Evolutionary conservation across 1,139 yeast species (phyloP).

Genomic region (Magnusiomyces magnusii): DNA sequence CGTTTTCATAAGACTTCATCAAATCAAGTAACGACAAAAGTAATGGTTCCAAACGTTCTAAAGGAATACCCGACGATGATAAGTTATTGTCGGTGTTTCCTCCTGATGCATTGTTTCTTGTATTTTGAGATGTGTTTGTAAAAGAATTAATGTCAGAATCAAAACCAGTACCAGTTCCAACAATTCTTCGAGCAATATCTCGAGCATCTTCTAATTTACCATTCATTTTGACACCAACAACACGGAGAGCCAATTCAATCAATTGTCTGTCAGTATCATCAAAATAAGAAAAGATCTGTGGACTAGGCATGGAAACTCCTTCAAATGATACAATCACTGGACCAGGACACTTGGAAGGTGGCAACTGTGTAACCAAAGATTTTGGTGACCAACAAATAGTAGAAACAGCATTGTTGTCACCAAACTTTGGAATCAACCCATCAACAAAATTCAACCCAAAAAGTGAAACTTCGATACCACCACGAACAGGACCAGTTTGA

Average conservation of each 20-base stretch:
- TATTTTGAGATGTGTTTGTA: not conserved
- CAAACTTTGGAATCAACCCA: slow-evolving; percentile 75
- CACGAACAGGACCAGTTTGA: slow-evolving; percentile 85
- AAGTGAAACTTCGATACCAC: slow-evolving; percentile 86
- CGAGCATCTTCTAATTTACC: slow-evolving; percentile 87
- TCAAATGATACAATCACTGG: slow-evolving; percentile 80
- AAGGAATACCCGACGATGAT: slow-evolving; percentile 21
- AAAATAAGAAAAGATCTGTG: slow-evolving; percentile 66
- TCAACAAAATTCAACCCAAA: slow-evolving; percentile 77
- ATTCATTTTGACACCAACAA: slow-evolving; percentile 88
- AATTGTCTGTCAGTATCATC: slow-evolving; percentile 92
- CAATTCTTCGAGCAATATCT: slow-evolving; percentile 75
- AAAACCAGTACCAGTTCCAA: slow-evolving; percentile 28
- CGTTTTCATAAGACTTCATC: slow-evolving; percentile 52
- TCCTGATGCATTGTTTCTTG: not conserved
- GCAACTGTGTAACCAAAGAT: slow-evolving; percentile 80
- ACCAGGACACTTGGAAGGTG: slow-evolving; percentile 80
- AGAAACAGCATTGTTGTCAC: slow-evolving; percentile 70
- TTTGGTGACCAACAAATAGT: slow-evolving; percentile 92
- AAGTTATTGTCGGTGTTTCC: not conserved
- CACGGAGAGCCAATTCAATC: slow-evolving; percentile 82
- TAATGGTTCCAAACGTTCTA: slow-evolving; percentile 51
- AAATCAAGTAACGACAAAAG: slow-evolving; percentile 58
- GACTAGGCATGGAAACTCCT: slow-evolving; percentile 35
- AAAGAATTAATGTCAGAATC: slow-evolving; percentile 8